These are phyloP conservation scores for Suhomyces choctaworum DNA, from an alignment of 1,139 yeast genomes.

Conservation along the genomic window DNA sequence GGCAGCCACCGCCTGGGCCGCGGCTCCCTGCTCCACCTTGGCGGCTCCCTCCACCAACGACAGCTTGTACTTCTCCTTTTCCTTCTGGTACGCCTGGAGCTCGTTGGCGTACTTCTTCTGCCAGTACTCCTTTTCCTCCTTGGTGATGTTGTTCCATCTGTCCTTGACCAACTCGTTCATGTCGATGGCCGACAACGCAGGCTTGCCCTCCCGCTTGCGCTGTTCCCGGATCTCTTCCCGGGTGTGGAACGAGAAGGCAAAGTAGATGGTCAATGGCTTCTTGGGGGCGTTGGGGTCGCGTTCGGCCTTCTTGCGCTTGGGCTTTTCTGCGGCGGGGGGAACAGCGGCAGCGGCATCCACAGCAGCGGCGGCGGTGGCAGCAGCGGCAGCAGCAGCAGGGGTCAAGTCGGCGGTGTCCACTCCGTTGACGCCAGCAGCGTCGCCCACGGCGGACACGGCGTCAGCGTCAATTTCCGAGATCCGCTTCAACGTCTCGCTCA, in stretches of 20 bases:
- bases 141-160: conserved; percentile 72
- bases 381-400: conserved; percentile 16
- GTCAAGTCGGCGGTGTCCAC: conserved; percentile 18
- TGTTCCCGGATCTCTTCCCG: conserved; percentile 67
- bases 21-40: conserved; percentile 15
- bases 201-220: conserved; percentile 56
- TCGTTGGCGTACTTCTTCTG: conserved; percentile 69
- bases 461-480: conserved; percentile 17
- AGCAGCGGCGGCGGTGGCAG: conserved; percentile 14
- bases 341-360: conserved; percentile 14
- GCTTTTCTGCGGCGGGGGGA: conserved; percentile 20
- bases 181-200: conserved; percentile 70
- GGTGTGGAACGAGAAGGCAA: conserved; percentile 69
- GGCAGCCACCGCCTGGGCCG: conserved; percentile 16
- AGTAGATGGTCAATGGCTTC: conserved; percentile 75
- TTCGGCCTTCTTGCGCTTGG: conserved; percentile 50
- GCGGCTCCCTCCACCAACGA: conserved; percentile 36
- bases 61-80: conserved; percentile 61
- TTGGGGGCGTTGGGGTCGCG: conserved; percentile 63
- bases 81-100: conserved; percentile 60
- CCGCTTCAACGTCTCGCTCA: conserved; percentile 24
- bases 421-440: conserved; percentile 16
- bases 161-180: conserved; percentile 76
- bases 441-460: conserved; percentile 19
- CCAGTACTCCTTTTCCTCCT: conserved; percentile 72